Evolutionary conservation across 148 eudicot genomes (phyloP).

Genomic region (Suaeda aralocaspica): DNA sequence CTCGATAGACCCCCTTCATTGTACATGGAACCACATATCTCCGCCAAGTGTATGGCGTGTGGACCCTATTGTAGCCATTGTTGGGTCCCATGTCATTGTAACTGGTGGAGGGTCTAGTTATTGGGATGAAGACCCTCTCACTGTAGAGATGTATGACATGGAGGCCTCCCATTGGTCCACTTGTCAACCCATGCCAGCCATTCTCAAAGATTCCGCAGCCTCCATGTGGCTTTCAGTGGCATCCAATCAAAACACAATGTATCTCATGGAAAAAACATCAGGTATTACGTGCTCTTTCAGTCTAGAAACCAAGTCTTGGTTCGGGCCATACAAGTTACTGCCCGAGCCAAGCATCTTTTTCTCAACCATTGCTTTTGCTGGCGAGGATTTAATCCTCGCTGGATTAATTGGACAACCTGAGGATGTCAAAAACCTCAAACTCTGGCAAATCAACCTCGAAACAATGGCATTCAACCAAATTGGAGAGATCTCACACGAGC

Average conservation of each 20-base stretch:
- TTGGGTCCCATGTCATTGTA: conserved; percentile 42
- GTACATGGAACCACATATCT: conserved; percentile 39
- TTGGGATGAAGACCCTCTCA: conserved; percentile 45
- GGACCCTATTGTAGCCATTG: conserved; percentile 56
- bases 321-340: conserved; percentile 33
- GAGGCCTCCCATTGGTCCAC: conserved; percentile 41
- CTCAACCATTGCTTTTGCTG: conserved; percentile 34
- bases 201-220: conserved; percentile 42
- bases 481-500: conserved; percentile 46
- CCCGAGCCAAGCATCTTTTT: conserved; percentile 35
- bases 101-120: conserved; percentile 52
- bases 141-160: conserved; percentile 52
- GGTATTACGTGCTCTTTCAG: conserved; percentile 41
- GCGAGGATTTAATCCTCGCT: conserved; percentile 38
- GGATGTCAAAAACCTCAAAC: conserved; percentile 24
- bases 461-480: conserved; percentile 27
- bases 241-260: conserved; percentile 23
- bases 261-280: conserved; percentile 44
- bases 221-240: conserved; percentile 61
- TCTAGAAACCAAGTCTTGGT: conserved; percentile 40
- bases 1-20: conserved; percentile 50
- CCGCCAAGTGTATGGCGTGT: conserved; percentile 46
- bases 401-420: conserved; percentile 35
- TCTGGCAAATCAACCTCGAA: conserved; percentile 40
- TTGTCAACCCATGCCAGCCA: conserved; percentile 48